Evolutionary conservation across 2,329 filamentous ascomycete species (phyloP).

Genomic region (Niveomyces coronatus): DNA sequence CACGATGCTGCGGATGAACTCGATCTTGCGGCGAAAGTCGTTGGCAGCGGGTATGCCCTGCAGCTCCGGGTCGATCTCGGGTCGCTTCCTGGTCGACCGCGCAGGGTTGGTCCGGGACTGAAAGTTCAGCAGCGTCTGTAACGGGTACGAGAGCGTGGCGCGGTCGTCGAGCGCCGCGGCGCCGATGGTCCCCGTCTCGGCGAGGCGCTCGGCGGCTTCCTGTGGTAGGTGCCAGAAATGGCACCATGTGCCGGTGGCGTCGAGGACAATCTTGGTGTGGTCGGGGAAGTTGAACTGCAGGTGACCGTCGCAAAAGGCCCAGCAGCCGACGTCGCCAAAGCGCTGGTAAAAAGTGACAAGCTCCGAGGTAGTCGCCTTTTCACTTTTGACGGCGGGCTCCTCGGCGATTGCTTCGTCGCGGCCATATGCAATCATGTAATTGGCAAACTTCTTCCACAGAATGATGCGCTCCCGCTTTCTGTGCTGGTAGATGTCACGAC

Average conservation of each 20-base stretch:
- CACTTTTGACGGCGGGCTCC: slow-evolving; percentile 31
- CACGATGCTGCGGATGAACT: slow-evolving; percentile 59
- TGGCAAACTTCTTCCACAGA: slow-evolving; percentile 64
- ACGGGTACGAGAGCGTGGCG: slow-evolving; percentile 59
- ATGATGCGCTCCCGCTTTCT: slow-evolving; percentile 56
- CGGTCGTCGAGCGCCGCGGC: slow-evolving; percentile 62
- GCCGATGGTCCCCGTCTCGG: slow-evolving; percentile 54
- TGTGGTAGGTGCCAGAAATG: slow-evolving; percentile 68
- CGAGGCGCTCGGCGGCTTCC: slow-evolving; percentile 58
- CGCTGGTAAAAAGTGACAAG: slow-evolving; percentile 74
- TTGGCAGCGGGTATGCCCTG: slow-evolving; percentile 61
- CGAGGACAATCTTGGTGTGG: slow-evolving; percentile 75
- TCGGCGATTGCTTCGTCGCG: slow-evolving; percentile 53
- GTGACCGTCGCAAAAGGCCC: slow-evolving; percentile 72
- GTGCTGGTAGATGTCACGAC: slow-evolving; percentile 55
- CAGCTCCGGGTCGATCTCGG: slow-evolving; percentile 49
- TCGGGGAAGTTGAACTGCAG: slow-evolving; percentile 85
- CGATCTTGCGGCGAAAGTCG: slow-evolving; percentile 61
- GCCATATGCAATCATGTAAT: slow-evolving; percentile 65
- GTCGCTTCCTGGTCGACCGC: slow-evolving; percentile 40
- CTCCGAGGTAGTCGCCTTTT: slow-evolving; percentile 34
- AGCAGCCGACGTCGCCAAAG: slow-evolving; percentile 70
- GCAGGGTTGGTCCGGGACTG: slow-evolving; percentile 32
- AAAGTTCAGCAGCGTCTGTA: slow-evolving; percentile 66
- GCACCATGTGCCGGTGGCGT: slow-evolving; percentile 62